Percentiles rank a stretch among this genome's conserved stretches.
phyloP scores from a whole-genome alignment of 306 rosid species.

The Ceratonia siliqua region DNA sequence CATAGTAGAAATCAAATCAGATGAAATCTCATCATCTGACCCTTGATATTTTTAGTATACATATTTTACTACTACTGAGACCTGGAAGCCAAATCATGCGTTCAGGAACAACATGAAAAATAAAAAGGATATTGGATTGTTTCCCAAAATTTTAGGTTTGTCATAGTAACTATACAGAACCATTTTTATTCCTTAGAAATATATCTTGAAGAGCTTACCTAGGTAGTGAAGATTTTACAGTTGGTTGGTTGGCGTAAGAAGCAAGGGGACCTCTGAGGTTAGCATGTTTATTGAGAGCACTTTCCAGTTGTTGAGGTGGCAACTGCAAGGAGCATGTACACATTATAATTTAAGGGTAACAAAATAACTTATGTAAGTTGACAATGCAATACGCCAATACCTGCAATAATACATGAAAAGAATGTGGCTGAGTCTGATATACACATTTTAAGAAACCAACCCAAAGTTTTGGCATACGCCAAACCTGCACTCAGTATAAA shows the following conservation, averaged over 20 bases:
- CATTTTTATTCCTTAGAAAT: neutral
- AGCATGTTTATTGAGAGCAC: slow-evolving; percentile 71
- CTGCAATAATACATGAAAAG: slow-evolving; percentile 84
- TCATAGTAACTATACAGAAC: neutral
- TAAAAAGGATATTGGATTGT: too few relatives aligned
- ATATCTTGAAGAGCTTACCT: slow-evolving; percentile 52
- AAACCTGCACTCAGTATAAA: slow-evolving; percentile 58
- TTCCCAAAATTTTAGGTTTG: neutral
- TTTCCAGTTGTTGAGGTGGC: slow-evolving; percentile 84
- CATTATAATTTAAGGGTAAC: slow-evolving; percentile 16
- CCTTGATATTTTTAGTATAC: neutral
- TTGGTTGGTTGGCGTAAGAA: slow-evolving; percentile 78
- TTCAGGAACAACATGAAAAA: neutral
- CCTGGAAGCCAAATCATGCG: neutral
- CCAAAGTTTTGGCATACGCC: slow-evolving; percentile 97
- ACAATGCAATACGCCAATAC: slow-evolving; percentile 59
- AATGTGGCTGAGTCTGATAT: slow-evolving; percentile 90
- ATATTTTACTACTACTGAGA: neutral
- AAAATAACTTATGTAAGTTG: slow-evolving; percentile 15
- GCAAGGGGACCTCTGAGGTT: slow-evolving; percentile 75
- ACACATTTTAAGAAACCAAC: slow-evolving; percentile 95
- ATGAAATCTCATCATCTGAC: neutral
- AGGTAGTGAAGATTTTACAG: slow-evolving; percentile 66
- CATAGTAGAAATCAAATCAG: neutral
- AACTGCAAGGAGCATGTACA: slow-evolving; percentile 55